A percentile compares a stretch with the other conserved stretches of the same genome.
phyloP scores from a whole-genome alignment of 2,329 filamentous ascomycete species.

The Aspergillus sclerotialis region DNA sequence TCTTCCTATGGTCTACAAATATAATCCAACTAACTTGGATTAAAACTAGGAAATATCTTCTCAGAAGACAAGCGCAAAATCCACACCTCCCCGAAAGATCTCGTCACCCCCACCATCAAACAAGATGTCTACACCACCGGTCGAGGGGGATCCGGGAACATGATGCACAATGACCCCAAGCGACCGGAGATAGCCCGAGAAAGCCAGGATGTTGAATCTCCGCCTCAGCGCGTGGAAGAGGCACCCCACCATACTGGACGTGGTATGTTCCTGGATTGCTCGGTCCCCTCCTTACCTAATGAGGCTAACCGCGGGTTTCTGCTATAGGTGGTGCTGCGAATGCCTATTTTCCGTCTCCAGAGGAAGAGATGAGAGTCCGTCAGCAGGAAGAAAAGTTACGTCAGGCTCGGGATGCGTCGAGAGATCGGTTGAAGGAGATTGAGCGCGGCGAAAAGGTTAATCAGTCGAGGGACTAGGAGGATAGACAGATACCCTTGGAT shows the following conservation, averaged over 20 bases:
- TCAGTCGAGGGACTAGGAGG: conserved; percentile 7
- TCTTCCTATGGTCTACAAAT: conserved; percentile 1
- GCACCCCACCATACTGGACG: conserved; percentile 36
- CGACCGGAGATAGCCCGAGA: conserved; percentile 62
- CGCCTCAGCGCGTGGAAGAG: conserved; percentile 30
- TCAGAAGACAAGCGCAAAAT: conserved; percentile 38
- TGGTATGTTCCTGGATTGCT: conserved; percentile 24
- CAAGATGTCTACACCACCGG: conserved; percentile 79
- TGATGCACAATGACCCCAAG: conserved; percentile 67
- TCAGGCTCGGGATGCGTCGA: conserved; percentile 21
- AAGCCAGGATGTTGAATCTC: conserved; percentile 72
- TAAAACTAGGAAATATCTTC: conserved; percentile 54
- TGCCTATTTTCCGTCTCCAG: conserved; percentile 22
- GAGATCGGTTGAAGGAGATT: conserved; percentile 21
- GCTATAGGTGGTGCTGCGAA: conserved; percentile 32
- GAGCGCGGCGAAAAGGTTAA: conserved; percentile 14
- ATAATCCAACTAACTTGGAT: neutral
- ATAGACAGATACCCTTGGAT: too few relatives aligned
- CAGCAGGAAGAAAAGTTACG: conserved; percentile 28
- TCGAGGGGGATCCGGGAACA: conserved; percentile 81
- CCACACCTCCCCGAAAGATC: conserved; percentile 52
- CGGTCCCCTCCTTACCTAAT: neutral
- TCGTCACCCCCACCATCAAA: conserved; percentile 79
- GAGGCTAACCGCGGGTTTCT: neutral
- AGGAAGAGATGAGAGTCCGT: conserved; percentile 16